Evolutionary conservation across 768 basidiomycete genomes (phyloP).

Genomic region (Rhodotorula paludigena): DNA sequence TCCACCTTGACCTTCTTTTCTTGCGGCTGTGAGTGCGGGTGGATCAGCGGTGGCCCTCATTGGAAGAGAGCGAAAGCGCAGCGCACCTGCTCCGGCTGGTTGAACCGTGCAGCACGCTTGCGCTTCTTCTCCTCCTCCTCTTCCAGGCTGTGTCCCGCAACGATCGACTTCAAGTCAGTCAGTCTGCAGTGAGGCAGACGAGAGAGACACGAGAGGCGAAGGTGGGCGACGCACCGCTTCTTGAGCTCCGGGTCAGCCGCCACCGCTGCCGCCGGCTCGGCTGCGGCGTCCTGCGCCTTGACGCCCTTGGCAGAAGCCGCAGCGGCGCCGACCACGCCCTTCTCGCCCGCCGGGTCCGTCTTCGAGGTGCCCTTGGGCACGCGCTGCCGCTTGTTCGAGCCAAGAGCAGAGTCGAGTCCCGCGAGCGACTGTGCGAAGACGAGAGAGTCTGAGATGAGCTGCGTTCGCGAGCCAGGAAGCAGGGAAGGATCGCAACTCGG

Average conservation of each 20-base stretch:
- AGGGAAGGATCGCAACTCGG: constrained; percentile 21
- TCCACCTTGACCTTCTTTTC: constrained; percentile 12
- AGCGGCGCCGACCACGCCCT: background rate
- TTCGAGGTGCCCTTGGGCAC: constrained; percentile 18
- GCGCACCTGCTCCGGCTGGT: background rate
- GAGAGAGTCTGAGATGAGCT: background rate
- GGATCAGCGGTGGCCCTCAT: too few relatives aligned
- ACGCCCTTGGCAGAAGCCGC: background rate
- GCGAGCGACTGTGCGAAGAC: constrained; percentile 13
- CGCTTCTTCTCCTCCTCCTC: constrained; percentile 43
- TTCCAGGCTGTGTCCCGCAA: constrained; percentile 3
- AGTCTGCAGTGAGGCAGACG: too few relatives aligned
- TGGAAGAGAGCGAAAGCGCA: background rate
- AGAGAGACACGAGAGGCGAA: background rate
- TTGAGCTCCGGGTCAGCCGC: constrained; percentile 24
- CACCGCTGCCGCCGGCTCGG: constrained; percentile 25
- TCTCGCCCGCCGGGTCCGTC: background rate
- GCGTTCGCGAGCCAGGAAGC: background rate
- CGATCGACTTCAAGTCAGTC: background rate
- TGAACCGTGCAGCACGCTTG: constrained; percentile 41
- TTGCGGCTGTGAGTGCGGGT: too few relatives aligned
- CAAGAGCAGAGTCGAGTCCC: constrained; percentile 24
- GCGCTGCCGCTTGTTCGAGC: constrained; percentile 11
- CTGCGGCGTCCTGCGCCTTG: background rate
- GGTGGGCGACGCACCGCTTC: constrained; percentile 4